Percentiles rank a stretch among this genome's conserved stretches.
These are phyloP conservation scores for Yarrowia sp. DNA, from an alignment of 805 yeast species.

Conservation along the genomic window DNA sequence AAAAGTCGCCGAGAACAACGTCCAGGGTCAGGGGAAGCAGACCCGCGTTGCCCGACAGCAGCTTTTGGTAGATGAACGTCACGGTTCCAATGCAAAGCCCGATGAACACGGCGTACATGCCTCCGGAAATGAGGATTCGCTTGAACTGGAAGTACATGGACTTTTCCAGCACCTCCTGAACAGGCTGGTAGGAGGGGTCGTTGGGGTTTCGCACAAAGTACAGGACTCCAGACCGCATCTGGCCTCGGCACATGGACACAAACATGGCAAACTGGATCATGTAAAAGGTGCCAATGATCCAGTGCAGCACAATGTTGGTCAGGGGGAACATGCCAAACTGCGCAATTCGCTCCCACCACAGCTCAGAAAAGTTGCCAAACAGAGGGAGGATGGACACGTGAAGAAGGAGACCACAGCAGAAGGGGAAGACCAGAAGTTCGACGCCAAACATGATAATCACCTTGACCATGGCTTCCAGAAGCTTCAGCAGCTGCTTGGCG, in stretches of 20 bases:
- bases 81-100: conserved; percentile 75
- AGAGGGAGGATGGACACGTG: conserved; percentile 73
- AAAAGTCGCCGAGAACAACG: conserved; percentile 39
- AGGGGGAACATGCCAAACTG: conserved; percentile 43
- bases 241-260: conserved; percentile 81
- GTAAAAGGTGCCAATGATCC: conserved; percentile 81
- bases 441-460: conserved; percentile 76
- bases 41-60: conserved; percentile 6
- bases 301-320: conserved; percentile 52
- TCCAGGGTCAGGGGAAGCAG: conserved; percentile 46
- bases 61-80: conserved; percentile 54
- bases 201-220: conserved; percentile 94
- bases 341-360: conserved; percentile 6
- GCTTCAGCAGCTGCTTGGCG: conserved; percentile 40
- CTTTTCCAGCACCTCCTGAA: conserved; percentile 84
- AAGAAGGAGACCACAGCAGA: conserved; percentile 80
- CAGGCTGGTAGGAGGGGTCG: conserved; percentile 84
- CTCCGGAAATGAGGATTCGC: conserved; percentile 73
- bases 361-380: conserved; percentile 45
- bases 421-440: conserved; percentile 86
- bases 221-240: conserved; percentile 86
- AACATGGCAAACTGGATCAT: conserved; percentile 88
- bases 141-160: conserved; percentile 76
- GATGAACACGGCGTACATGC: conserved; percentile 66
- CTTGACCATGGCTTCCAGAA: conserved; percentile 62